Base-by-base conservation (phyloP, 163 green algal genomes). In the Scenedesmus sp. region DNA sequence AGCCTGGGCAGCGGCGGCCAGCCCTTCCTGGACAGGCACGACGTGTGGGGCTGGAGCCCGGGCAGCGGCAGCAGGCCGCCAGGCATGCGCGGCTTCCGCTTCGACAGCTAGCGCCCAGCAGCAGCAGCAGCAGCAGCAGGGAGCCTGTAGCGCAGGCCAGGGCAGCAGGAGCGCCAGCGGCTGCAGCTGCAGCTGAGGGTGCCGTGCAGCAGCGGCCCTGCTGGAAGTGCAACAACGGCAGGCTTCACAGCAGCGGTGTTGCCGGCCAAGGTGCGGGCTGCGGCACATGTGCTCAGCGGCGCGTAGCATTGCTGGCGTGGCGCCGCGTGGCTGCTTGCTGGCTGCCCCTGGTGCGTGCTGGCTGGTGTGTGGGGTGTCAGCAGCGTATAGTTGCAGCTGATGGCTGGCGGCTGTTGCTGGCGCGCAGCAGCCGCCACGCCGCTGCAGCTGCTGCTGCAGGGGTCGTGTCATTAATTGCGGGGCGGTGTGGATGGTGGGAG, bases 11-110 rank as follows among this genome's bases (percentile, higher is more conserved):
- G 70, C 70, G 70, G 70, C 2, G 95, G 94, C 2, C 87, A 91
- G 64, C 93, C 96, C 6, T 86, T 97, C 55, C 89, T 99, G 26
- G 94, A 98, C 77, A 91, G 97, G 84, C 91, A 97, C 1, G 97
- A 98, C 81, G 94, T 97, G 23, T 98, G 97, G 97, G 95, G 93
- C 15, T 94, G 90, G 93, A 90, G 81, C 84, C 74, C 84, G 20
- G 52, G 66, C 70, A 90, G 83, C 83, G 83, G 70, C 84, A 81
- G 59, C 55, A 52, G 90, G 34, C 90, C 90, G 16, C n/a, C 90
- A 73, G 73, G 84, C 90, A 93, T 93, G 90, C 70, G 84, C 57
- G 76, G 76, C 18, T 90, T 93, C 56, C 76, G 90, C 13, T 90
- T 93, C 54, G 90, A 93, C 74, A 90, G 84, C 83, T 93, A 79